These are phyloP conservation scores for Durusdinium trenchii DNA, from an alignment of 73 alveolate genomes.

Conservation along the genomic window DNA sequence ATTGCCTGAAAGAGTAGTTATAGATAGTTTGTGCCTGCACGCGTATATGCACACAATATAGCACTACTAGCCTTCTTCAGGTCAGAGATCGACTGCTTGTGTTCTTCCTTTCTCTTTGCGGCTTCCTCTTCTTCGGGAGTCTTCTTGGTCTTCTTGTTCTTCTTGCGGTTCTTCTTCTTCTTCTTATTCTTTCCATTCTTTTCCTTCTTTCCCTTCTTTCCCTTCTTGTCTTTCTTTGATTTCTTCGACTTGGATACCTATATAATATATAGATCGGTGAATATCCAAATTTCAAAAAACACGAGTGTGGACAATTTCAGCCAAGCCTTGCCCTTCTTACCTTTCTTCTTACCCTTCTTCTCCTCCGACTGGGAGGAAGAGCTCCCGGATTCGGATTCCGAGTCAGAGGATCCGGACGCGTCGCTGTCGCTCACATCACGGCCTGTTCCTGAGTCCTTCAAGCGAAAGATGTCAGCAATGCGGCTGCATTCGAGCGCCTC, in stretches of 20 bases:
- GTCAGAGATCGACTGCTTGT: neutral
- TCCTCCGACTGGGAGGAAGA: neutral
- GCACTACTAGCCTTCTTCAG: neutral
- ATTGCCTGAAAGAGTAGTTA: conserved; percentile 8
- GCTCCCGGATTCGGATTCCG: neutral
- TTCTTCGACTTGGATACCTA: neutral
- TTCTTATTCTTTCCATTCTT: neutral
- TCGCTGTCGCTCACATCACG: neutral
- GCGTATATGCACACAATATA: neutral
- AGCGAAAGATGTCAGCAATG: neutral
- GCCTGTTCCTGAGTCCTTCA: neutral
- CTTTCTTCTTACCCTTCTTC: neutral
- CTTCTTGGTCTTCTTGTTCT: neutral
- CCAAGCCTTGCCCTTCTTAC: neutral
- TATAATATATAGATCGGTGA: neutral
- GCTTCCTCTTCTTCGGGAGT: neutral
- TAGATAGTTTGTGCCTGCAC: too few species aligned
- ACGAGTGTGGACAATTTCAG: too few species aligned
- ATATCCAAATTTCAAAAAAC: neutral
- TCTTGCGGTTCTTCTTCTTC: neutral
- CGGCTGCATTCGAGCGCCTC: neutral
- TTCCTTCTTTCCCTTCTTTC: too few species aligned
- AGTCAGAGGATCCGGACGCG: neutral
- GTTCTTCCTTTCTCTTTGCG: neutral
- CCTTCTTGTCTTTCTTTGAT: too few species aligned